Evolutionary conservation across 768 basidiomycete species (phyloP), one percentile per base, ranked within the genome.

Genomic region (Termitomyces heimii): DNA sequence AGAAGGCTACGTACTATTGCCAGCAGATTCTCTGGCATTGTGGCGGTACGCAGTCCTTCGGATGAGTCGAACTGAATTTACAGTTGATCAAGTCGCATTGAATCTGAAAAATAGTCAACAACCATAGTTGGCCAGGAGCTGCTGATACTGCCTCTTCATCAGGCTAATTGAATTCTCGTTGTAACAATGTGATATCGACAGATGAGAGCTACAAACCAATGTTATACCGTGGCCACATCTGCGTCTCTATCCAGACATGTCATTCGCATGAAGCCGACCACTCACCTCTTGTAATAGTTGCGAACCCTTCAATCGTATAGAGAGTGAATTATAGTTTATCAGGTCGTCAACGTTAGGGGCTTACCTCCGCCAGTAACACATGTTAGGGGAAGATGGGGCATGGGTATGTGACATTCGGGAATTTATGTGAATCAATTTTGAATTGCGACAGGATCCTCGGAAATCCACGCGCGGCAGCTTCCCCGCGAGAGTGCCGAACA

Each of bases 351-450:
- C 24, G 35, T 51, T 32, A 43, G 45, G 29, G 31, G 65, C 82
- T 72, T 61, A 84, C 83, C 80, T 76, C 65, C 83, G 77, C 73
- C 75, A 83, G 66, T 78, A 81, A 70, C 83, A 85, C 84, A 85
- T 85, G 47, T 40, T 60, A 53, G 56, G 63, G 59, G 31, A 46
- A 55, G 57, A 61, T 48, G 53, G 48, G 55, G 60, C 12, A 54
- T 48, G 62, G 43, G 54, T 59, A 54, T 50, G 55, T 54, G 32
- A 47, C 48, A 55, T 51, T 47, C 37, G 56, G 29, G 55, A 56
- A 65, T 69, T 67, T 71, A 72, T 71, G 69, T 62, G 34, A 35
- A 57, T 57, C 39, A 16, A 40, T 45, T 49, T 56, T 57, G 53
- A 62, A 59, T 34, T 42, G 53, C 40, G 54, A 59, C 60, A 58